Conservation (phyloP, 225 moss, liverwort and hornwort genomes). For the Pseudoscleropodium purum region DNA sequence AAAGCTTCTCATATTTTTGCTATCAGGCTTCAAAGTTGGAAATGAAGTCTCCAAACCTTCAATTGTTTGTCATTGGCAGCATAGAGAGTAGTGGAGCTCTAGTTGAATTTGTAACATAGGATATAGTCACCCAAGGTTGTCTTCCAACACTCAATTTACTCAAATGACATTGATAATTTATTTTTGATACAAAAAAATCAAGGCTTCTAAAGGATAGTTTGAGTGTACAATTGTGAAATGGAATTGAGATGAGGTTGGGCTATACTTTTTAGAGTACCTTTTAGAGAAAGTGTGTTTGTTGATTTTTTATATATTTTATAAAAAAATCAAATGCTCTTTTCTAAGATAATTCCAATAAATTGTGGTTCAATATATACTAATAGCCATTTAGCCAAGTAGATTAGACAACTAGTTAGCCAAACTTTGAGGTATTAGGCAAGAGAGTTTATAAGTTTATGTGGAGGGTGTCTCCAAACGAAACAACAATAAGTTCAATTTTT, state of each 20-base stretch:
- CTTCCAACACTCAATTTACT: background rate
- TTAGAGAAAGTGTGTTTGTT: background rate
- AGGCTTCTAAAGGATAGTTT: background rate
- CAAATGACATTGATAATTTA: too few relatives aligned
- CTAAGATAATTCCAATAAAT: background rate
- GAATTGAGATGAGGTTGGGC: rapidly evolving
- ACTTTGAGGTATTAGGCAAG: background rate
- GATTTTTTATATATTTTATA: background rate
- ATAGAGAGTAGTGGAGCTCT: rapidly evolving
- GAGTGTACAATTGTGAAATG: background rate
- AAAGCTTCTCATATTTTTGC: background rate
- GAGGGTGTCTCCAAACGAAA: too few relatives aligned
- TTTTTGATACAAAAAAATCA: background rate
- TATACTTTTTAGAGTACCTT: background rate
- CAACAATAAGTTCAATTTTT: too few relatives aligned
- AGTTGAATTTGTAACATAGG: background rate
- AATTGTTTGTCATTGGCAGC: rapidly evolving
- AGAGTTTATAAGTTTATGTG: too few relatives aligned
- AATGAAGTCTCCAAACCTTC: background rate
- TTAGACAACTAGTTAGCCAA: rapidly evolving
- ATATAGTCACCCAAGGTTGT: background rate
- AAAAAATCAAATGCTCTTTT: background rate
- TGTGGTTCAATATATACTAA: background rate
- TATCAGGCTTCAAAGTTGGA: rapidly evolving
- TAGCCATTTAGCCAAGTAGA: too few relatives aligned